These are phyloP conservation scores for Fusarium luffae DNA, from an alignment of 2,329 filamentous ascomycete genomes.

Conservation along the genomic window DNA sequence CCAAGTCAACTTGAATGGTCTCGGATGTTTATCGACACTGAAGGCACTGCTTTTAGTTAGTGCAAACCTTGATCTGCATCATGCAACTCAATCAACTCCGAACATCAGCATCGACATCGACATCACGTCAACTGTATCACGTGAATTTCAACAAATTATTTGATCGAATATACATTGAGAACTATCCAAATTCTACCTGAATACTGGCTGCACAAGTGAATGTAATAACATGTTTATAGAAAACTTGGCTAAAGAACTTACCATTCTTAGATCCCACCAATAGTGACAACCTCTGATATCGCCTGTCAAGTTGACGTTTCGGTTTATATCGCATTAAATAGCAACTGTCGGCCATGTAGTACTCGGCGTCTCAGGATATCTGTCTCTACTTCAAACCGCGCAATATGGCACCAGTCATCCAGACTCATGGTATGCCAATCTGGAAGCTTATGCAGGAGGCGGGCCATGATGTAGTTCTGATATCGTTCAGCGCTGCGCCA, in stretches of 20 bases:
- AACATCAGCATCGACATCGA: not conserved
- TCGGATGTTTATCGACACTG: not conserved
- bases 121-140: not conserved
- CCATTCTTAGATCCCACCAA: not conserved
- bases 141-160: not conserved
- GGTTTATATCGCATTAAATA: not conserved
- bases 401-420: conserved; percentile 2
- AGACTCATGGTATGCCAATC: not conserved
- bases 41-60: conserved; percentile 1
- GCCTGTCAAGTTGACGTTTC: not conserved
- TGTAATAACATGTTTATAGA: not conserved
- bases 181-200: not conserved
- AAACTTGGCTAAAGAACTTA: not conserved
- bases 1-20: not conserved
- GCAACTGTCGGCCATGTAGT: not conserved
- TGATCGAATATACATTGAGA: not conserved
- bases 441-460: not conserved
- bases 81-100: not conserved
- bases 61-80: not conserved
- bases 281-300: not conserved
- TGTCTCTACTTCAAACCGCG: not conserved
- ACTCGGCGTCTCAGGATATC: not conserved
- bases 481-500: not conserved
- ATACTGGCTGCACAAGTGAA: not conserved
- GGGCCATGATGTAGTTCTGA: not conserved